These are phyloP conservation scores for Aspergillus diversus DNA, from an alignment of 495 filamentous ascomycete species.

Conservation along the genomic window DNA sequence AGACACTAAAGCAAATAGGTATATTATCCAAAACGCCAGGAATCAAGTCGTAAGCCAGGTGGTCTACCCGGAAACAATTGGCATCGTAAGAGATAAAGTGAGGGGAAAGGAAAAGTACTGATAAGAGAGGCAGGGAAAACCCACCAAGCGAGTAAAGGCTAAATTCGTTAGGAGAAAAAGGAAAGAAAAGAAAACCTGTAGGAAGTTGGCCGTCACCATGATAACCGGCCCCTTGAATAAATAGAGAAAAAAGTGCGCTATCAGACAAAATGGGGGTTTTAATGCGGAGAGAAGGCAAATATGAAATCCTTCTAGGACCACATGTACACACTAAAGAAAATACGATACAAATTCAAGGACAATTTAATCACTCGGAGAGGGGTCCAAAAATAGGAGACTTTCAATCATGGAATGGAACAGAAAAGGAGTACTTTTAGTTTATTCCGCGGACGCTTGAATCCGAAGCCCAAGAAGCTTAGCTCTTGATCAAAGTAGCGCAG, in stretches of 20 bases:
- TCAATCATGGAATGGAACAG: slow-evolving; percentile 33
- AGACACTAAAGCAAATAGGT: slow-evolving; percentile 34
- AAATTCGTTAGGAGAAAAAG: slow-evolving; percentile 14
- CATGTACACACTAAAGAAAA: slow-evolving; percentile 37
- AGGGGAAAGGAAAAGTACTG: slow-evolving; percentile 16
- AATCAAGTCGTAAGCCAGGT: slow-evolving; percentile 24
- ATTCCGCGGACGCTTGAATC: slow-evolving; percentile 42
- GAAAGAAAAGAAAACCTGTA: slow-evolving; percentile 13
- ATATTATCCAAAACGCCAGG: slow-evolving; percentile 37
- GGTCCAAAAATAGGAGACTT: slow-evolving; percentile 27
- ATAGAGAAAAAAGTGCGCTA: slow-evolving; percentile 10
- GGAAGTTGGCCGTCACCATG: not conserved
- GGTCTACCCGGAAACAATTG: slow-evolving; percentile 16
- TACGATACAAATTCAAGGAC: slow-evolving; percentile 40
- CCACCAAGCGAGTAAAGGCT: slow-evolving; percentile 5
- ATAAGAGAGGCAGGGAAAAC: slow-evolving; percentile 21
- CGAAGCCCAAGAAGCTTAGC: slow-evolving; percentile 42
- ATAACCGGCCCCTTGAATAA: not conserved
- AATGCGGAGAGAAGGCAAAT: slow-evolving; percentile 9
- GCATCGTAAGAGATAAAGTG: slow-evolving; percentile 24
- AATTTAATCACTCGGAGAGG: slow-evolving; percentile 26
- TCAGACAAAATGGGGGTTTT: slow-evolving; percentile 20
- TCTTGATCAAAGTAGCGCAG: slow-evolving; percentile 37
- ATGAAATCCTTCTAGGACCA: slow-evolving; percentile 31
- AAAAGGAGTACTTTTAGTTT: slow-evolving; percentile 47